phyloP scores from a whole-genome alignment of 2,329 filamentous ascomycete species.

The Thermothelomyces thermophilus region DNA sequence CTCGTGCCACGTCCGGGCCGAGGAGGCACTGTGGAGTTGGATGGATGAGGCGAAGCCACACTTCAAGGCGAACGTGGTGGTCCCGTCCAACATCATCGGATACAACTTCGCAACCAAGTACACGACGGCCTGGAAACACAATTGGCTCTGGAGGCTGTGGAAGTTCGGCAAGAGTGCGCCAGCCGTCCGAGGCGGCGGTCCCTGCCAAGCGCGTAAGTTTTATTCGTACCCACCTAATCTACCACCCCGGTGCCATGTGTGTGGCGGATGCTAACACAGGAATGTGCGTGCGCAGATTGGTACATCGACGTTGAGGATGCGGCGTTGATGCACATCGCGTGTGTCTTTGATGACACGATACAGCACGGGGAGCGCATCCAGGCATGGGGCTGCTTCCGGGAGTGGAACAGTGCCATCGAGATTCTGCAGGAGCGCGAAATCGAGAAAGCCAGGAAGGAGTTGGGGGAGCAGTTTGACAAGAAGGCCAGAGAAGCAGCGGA shows the following conservation, averaged over 20 bases:
- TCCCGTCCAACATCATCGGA: slow-evolving; percentile 8
- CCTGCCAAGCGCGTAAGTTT: slow-evolving; percentile 8
- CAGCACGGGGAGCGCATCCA: slow-evolving; percentile 24
- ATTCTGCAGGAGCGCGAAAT: slow-evolving; percentile 8
- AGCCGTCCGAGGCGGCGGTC: not conserved
- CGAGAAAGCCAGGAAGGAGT: not conserved
- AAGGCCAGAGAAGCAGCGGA: not conserved
- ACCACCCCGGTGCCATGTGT: not conserved
- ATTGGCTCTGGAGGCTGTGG: not conserved
- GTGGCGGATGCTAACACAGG: no score
- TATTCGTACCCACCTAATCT: not conserved
- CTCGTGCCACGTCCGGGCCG: slow-evolving; percentile 13
- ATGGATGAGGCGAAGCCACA: slow-evolving; percentile 2
- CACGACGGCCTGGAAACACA: slow-evolving; percentile 1
- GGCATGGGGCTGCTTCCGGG: slow-evolving; percentile 23
- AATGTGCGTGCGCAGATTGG: no score
- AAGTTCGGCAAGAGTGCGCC: not conserved
- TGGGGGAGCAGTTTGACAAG: not conserved
- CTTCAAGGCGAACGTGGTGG: slow-evolving; percentile 21
- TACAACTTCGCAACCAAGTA: slow-evolving; percentile 1
- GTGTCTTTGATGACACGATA: slow-evolving; percentile 25
- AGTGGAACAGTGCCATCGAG: slow-evolving; percentile 25
- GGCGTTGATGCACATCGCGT: slow-evolving; percentile 28
- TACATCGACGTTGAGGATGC: slow-evolving; percentile 27
- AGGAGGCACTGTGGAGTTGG: slow-evolving; percentile 18